phyloP scores from a whole-genome alignment of 331 rosid genomes.

The Acacia concinna region DNA sequence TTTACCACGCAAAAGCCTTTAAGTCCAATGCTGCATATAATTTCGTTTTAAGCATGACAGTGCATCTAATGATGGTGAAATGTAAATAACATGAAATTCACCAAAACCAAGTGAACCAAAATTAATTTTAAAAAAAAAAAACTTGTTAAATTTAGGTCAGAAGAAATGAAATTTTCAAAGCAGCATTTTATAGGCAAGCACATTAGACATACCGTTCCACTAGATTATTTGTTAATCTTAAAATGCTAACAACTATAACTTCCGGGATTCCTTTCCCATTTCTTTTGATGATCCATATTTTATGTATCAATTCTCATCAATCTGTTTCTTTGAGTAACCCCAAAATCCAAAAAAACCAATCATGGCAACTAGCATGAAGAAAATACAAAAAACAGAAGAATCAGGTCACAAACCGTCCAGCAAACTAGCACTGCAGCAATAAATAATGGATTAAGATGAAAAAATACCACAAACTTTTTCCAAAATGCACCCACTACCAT shows the following conservation, averaged over 20 bases:
- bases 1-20: constrained; percentile 12
- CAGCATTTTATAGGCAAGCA: neutral
- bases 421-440: neutral
- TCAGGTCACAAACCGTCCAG: neutral
- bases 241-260: neutral
- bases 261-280: neutral
- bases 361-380: neutral
- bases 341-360: neutral
- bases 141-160: neutral
- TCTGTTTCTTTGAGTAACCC: neutral
- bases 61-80: neutral
- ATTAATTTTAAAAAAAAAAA: neutral
- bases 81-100: constrained; percentile 13
- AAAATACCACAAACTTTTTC: no score
- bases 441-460: no score
- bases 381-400: neutral
- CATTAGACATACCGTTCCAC: neutral
- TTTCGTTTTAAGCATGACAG: neutral
- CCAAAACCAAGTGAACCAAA: constrained; percentile 12
- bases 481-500: no score
- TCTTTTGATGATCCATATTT: neutral
- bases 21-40: neutral
- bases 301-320: constrained; percentile 9
- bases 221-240: neutral
- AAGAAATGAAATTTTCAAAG: constrained; percentile 7